Evolutionary conservation across 257 asterid genomes (phyloP).

Genomic region (Solanum boliviense): DNA sequence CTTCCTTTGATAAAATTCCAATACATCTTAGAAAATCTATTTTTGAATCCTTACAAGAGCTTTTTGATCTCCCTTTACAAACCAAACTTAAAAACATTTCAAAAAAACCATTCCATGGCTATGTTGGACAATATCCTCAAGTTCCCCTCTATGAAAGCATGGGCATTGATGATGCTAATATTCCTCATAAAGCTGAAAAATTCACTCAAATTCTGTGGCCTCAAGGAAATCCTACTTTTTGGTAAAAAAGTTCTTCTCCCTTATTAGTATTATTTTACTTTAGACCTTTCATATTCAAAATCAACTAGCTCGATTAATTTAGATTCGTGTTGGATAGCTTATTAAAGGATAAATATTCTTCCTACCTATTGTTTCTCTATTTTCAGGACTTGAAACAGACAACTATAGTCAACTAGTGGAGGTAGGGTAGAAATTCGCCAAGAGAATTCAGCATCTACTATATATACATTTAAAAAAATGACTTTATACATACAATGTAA

Average conservation of each 20-base stretch:
- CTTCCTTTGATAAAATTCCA: conserved; percentile 25
- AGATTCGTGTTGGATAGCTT: neutral
- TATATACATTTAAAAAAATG: too few species aligned
- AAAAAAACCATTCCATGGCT: conserved; percentile 47
- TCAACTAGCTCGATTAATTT: neutral
- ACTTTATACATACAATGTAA: too few species aligned
- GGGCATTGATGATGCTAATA: conserved; percentile 37
- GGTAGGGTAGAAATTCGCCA: neutral
- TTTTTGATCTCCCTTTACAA: conserved; percentile 52
- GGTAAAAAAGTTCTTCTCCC: conserved; percentile 12
- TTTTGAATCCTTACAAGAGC: conserved; percentile 20
- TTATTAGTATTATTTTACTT: neutral
- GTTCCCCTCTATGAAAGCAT: conserved; percentile 58
- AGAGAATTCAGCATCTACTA: too few species aligned
- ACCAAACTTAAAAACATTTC: conserved; percentile 32
- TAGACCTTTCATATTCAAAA: neutral
- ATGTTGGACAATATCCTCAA: conserved; percentile 37
- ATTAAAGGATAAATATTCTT: neutral
- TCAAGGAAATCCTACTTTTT: conserved; percentile 37
- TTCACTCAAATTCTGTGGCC: conserved; percentile 46
- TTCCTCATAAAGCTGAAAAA: conserved; percentile 8
- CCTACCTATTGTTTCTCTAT: neutral
- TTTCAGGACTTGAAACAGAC: neutral
- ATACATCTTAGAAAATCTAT: conserved; percentile 15
- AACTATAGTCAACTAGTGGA: too few species aligned